A percentile compares a stretch with the other conserved stretches of the same genome.
Evolutionary conservation across 2,329 filamentous ascomycete genomes (phyloP).

Genomic region (Cladosporium cucumerinum): DNA sequence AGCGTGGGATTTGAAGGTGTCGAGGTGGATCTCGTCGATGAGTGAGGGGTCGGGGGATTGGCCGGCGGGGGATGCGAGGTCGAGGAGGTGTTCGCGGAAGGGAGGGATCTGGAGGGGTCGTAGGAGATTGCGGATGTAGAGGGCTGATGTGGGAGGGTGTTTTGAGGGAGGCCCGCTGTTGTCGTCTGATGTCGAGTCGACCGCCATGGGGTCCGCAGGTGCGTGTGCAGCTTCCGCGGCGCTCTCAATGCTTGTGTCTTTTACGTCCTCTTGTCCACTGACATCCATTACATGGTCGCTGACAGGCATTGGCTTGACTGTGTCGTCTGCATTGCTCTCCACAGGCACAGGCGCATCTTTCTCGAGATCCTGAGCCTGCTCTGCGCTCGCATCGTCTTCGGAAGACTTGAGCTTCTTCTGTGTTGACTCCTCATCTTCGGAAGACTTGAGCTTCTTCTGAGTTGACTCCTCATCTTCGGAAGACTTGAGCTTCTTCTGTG

Average conservation of each 20-base stretch:
- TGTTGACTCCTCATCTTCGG: slow-evolving; percentile 37
- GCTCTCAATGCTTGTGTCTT: slow-evolving; percentile 1
- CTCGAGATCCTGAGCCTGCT: slow-evolving; percentile 20
- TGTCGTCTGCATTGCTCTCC: slow-evolving; percentile 21
- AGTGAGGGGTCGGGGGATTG: slow-evolving; percentile 42
- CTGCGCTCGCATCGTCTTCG: slow-evolving; percentile 35
- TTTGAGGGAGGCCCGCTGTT: slow-evolving; percentile 32
- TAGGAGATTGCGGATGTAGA: slow-evolving; percentile 91
- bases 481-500: slow-evolving; percentile 44
- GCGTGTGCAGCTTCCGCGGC: background rate
- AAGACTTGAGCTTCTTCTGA: slow-evolving; percentile 44
- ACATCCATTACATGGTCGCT: slow-evolving; percentile 33
- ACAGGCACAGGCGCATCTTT: slow-evolving; percentile 12
- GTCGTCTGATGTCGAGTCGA: background rate
- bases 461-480: slow-evolving; percentile 38
- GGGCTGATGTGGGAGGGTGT: slow-evolving; percentile 55
- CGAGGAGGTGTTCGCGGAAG: slow-evolving; percentile 66
- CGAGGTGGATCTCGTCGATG: slow-evolving; percentile 71
- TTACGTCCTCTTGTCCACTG: slow-evolving; percentile 15
- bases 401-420: slow-evolving; percentile 44
- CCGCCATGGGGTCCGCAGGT: background rate
- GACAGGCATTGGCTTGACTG: slow-evolving; percentile 24
- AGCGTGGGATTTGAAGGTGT: slow-evolving; percentile 82
- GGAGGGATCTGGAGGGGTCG: slow-evolving; percentile 70
- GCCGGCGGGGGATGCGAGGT: slow-evolving; percentile 62